Base-by-base conservation (phyloP, 139 green algal genomes). In the Chlamydomonas schloesseri region DNA sequence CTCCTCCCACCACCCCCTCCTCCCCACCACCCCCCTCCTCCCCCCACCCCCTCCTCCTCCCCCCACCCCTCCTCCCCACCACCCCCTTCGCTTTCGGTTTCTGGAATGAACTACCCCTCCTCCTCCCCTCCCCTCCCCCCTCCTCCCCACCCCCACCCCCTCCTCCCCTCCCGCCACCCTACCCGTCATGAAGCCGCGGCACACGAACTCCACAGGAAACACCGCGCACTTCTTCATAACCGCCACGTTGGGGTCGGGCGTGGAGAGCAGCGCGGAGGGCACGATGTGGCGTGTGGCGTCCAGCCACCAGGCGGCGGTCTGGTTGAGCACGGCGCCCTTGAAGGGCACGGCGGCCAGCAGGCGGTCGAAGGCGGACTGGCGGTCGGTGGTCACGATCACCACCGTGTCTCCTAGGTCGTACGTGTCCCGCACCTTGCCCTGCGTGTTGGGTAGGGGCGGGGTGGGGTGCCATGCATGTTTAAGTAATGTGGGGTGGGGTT, bases 141-240 rank as follows among this genome's bases (percentile, higher is more conserved):
- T n/a, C 17, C 2, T 71, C 31, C 65, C n/a, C 6, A 21, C 34
- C 33, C 33, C 33, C 20, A 36, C 33, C 33, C 21, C 31, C 20
- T 18, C 31, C 50, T 20, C 34, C 0, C 34, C 34, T 26, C 26
- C 46, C 65, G 28, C 31, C 20, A n/a, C 6, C 90, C 15, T 67
- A 95, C 95, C 95, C 65, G 98, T 99, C 90, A 99, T 95, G 94
- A 96, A 99, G 47, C 97, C 98, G 4, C 98, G 84, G 26, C 98
- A 95, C 47, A 99, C 97, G 92, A 99, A 99, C 93, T 99, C 98
- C 17, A 99, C 95, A 0, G 98, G 98, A 87, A 99, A 99, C 9
- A 99, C 97, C 0, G 62, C 81, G 92, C 96, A 99, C 88, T 98
- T 98, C 46, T 90, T 86, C 96, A 99, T 99, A 82, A 99, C 89